phyloP scores from a whole-genome alignment of 192 early-diverging fungal species.

The Podila minutissima region DNA sequence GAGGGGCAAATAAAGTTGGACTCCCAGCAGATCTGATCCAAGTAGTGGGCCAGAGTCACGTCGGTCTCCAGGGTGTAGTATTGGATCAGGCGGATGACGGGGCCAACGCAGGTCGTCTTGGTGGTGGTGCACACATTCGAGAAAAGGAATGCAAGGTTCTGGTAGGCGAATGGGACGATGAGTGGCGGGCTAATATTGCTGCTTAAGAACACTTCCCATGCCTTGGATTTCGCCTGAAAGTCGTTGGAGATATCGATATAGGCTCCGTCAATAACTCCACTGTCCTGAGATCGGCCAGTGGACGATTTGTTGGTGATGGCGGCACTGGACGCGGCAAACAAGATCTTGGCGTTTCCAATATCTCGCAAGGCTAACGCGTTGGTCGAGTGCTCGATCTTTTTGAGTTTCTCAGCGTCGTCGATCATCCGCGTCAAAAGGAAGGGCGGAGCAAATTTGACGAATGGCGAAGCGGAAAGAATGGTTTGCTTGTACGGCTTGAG shows the following conservation, averaged over 20 bases:
- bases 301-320: conserved; percentile 34
- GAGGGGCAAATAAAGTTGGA: conserved; percentile 71
- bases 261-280: conserved; percentile 49
- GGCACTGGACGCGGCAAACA: conserved; percentile 7
- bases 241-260: conserved; percentile 59
- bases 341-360: conserved; percentile 41
- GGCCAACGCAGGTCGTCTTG: conserved; percentile 71
- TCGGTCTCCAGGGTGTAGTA: conserved; percentile 85
- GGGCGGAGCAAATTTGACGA: conserved; percentile 87
- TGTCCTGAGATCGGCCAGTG: conserved; percentile 47
- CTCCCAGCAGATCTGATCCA: conserved; percentile 84
- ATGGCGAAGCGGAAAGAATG: conserved; percentile 89
- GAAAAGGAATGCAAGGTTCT: conserved; percentile 80
- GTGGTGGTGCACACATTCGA: conserved; percentile 72
- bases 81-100: conserved; percentile 82
- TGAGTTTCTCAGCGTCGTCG: conserved; percentile 63
- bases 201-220: conserved; percentile 66
- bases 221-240: conserved; percentile 50
- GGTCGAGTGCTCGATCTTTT: conserved; percentile 39
- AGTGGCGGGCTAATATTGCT: conserved; percentile 58
- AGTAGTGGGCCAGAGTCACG: conserved; percentile 87
- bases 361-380: conserved; percentile 23
- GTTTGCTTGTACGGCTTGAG: conserved; percentile 72
- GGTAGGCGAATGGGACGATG: conserved; percentile 77
- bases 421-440: conserved; percentile 77